Evolutionary conservation across 2,329 filamentous ascomycete genomes (phyloP).

Genomic region (Pseudogymnoascus sp.): DNA sequence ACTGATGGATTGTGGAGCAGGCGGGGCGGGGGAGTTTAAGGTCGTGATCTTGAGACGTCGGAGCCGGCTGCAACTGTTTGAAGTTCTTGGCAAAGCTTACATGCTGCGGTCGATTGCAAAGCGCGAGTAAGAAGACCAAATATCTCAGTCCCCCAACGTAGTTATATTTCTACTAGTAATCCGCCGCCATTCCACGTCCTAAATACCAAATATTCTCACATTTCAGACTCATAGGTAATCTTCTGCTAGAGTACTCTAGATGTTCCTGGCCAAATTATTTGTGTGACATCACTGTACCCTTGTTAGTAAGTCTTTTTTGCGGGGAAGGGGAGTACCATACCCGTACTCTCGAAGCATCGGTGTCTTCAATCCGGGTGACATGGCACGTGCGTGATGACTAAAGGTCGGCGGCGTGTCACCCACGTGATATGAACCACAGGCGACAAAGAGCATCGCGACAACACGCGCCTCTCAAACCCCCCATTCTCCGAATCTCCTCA

Average conservation of each 20-base stretch:
- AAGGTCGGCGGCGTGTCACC: not conserved
- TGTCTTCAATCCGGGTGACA: not conserved
- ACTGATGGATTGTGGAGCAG: slow-evolving; percentile 1
- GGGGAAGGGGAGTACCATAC: not conserved
- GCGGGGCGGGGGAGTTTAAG: slow-evolving; percentile 1
- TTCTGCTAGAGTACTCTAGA: not conserved
- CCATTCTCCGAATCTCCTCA: not conserved
- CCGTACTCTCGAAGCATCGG: not conserved
- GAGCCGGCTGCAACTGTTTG: not conserved
- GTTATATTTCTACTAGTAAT: not conserved
- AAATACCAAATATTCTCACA: not conserved
- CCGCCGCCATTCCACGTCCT: not conserved
- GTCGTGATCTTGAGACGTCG: not conserved
- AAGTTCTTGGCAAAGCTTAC: not conserved
- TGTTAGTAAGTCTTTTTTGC: not conserved
- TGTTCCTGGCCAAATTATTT: not conserved
- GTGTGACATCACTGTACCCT: slow-evolving; percentile 8
- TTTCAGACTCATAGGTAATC: not conserved
- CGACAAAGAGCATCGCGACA: slow-evolving; percentile 6
- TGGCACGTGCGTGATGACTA: not conserved
- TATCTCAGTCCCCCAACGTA: not conserved
- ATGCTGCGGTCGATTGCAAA: not conserved
- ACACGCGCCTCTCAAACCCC: not conserved
- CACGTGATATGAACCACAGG: not conserved
- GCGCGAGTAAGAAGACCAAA: not conserved